phyloP scores from a whole-genome alignment of 345 rosid genomes.

The Gossypium ekmanianum region DNA sequence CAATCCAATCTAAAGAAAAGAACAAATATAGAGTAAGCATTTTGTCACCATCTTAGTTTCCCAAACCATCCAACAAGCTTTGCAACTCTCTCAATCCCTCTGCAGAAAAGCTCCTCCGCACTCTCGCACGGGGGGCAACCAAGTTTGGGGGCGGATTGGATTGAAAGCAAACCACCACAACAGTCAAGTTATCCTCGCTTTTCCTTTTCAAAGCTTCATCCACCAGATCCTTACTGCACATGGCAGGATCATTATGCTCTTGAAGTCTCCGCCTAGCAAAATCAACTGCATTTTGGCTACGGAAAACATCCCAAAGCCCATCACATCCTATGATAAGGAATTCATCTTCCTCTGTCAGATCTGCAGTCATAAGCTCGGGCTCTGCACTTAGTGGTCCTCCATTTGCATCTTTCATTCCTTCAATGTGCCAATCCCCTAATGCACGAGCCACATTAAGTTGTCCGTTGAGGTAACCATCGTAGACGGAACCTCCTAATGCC shows the following conservation, averaged over 20 bases:
- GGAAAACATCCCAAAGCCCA: constrained; percentile 92
- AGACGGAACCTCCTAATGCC: constrained; percentile 65
- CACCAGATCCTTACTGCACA: constrained; percentile 71
- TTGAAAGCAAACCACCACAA: constrained; percentile 71
- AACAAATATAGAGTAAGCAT: background rate
- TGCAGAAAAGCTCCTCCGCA: constrained; percentile 67
- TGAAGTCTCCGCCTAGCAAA: constrained; percentile 81
- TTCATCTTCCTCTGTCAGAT: constrained; percentile 66
- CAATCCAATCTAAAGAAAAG: background rate
- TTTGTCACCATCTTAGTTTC: constrained; percentile 27
- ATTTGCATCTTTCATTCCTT: constrained; percentile 64
- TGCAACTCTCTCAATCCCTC: constrained; percentile 75
- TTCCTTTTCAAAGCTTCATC: constrained; percentile 85
- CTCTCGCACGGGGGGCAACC: constrained; percentile 59
- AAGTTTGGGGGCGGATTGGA: constrained; percentile 64
- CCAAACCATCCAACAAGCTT: constrained; percentile 59
- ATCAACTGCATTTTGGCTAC: constrained; percentile 85
- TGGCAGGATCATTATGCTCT: constrained; percentile 72
- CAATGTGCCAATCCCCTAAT: constrained; percentile 89
- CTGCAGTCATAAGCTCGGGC: constrained; percentile 62
- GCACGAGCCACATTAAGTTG: constrained; percentile 84
- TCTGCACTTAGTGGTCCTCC: constrained; percentile 85
- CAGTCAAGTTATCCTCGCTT: constrained; percentile 75
- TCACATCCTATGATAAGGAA: constrained; percentile 83
- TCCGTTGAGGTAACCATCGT: constrained; percentile 75